Base-by-base conservation (phyloP, 148 eudicot genomes). In the Limonium bicolor region DNA sequence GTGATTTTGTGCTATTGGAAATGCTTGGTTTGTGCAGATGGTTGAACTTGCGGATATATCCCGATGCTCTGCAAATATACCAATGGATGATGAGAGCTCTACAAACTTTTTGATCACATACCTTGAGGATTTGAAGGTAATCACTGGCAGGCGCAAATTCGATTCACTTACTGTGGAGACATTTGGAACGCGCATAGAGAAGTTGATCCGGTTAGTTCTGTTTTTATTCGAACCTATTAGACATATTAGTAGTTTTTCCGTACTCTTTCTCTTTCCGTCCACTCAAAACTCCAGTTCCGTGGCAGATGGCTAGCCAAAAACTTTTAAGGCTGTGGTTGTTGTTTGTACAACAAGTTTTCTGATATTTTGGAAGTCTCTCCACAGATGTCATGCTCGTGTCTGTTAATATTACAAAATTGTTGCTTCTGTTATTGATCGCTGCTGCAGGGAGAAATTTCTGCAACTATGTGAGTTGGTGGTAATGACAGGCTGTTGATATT, bases 1-100 rank as follows among this genome's bases (percentile, higher is more conserved):
- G 20, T 47, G 49, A 28, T 40, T 32, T 55, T 28, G 23, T 38
- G 49, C 46, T 29, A 7, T 17, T 48, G 20, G 36, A 14, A 50
- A 46, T 26, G 34, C 50, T 50, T 21, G 36, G 55, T 27, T 20
- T 63, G 40, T 64, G 69, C 74, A 90, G 99, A 84, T 90, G 70
- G 72, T 39, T 70, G 99, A 90, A 71, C 95, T 90, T 46, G 87
- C 99, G 41, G 95, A 90, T 64, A 84, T 90, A 51, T 87, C 99
- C 63, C 71, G 88, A 55, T 84, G 95, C 60, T 77, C 80, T 29
- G 75, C 85, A 47, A 90, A 70, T 67, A 71, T 95, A 39, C 77
- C 80, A 20, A 61, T 76, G 40, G 95, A 90, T 39, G 87, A 90
- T 61, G 99, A 80, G 54, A 72, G 80, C 28, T 68, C 95, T 47